These are phyloP conservation scores for Coleophoma eucalyptorum DNA, from an alignment of 2,329 filamentous ascomycete species.

Conservation along the genomic window DNA sequence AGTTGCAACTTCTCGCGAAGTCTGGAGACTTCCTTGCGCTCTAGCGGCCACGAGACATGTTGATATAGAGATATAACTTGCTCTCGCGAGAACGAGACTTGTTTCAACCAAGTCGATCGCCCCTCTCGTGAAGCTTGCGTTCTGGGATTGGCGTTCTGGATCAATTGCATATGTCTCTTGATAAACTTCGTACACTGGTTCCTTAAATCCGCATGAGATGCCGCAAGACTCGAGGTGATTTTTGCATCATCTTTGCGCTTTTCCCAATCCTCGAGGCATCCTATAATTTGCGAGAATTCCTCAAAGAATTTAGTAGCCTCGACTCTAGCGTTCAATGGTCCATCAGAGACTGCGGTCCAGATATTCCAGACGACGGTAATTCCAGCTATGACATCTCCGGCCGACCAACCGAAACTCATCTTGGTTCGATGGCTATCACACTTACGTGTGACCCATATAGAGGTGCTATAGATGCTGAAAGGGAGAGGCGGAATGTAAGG, in stretches of 20 bases:
- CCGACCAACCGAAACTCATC: conserved; percentile 31
- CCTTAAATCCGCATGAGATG: conserved; percentile 10
- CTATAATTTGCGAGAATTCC: conserved; percentile 13
- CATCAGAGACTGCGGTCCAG: conserved; percentile 16
- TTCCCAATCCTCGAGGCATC: conserved; percentile 16
- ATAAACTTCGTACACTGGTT: conserved; percentile 13
- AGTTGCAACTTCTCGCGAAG: conserved; percentile 15
- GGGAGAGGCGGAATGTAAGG: no score
- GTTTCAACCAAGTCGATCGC: conserved; percentile 14
- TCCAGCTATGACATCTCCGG: conserved; percentile 28
- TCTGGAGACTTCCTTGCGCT: conserved; percentile 9
- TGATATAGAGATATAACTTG: conserved; percentile 12
- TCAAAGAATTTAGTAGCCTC: conserved; percentile 17
- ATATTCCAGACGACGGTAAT: conserved; percentile 18
- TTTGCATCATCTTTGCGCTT: conserved; percentile 4
- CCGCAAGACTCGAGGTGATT: conserved; percentile 4
- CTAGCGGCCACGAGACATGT: conserved; percentile 15
- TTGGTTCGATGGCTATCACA: neutral
- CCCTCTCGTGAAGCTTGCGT: conserved; percentile 6
- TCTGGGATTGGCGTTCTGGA: conserved; percentile 15
- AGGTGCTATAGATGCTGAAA: no score
- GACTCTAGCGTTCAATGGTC: conserved; percentile 13
- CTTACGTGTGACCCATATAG: no score
- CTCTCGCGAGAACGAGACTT: conserved; percentile 5
- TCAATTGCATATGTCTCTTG: conserved; percentile 13